phyloP scores from a whole-genome alignment of 1,139 yeast species.

The Scheffersomyces titani region DNA sequence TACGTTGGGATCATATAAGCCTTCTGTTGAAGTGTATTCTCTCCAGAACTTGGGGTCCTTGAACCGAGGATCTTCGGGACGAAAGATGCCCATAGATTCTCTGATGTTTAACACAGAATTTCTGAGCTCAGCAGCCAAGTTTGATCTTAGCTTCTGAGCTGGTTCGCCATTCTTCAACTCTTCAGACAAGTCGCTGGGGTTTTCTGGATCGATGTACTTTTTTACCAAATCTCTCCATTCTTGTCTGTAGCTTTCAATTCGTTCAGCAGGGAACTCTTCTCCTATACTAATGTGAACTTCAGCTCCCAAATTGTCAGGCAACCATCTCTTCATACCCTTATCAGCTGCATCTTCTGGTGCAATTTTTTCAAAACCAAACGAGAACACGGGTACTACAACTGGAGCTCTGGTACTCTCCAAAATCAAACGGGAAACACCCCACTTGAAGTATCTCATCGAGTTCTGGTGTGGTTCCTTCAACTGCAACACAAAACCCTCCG shows the following conservation, averaged over 20 bases:
- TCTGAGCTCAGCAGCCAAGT: slow-evolving; percentile 70
- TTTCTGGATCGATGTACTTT: slow-evolving; percentile 48
- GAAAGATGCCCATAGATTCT: slow-evolving; percentile 49
- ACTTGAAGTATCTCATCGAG: slow-evolving; percentile 91
- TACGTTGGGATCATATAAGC: slow-evolving; percentile 65
- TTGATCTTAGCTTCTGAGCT: slow-evolving; percentile 65
- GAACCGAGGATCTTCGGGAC: slow-evolving; percentile 55
- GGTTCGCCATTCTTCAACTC: slow-evolving; percentile 63
- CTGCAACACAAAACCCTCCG: slow-evolving; percentile 93
- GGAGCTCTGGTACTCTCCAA: slow-evolving; percentile 85
- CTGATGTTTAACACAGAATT: slow-evolving; percentile 63
- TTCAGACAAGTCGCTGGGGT: slow-evolving; percentile 60
- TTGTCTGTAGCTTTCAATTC: slow-evolving; percentile 59
- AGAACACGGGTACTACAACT: slow-evolving; percentile 83
- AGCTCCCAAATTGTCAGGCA: slow-evolving; percentile 69
- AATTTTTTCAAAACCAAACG: slow-evolving; percentile 83
- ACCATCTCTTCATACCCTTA: slow-evolving; percentile 51
- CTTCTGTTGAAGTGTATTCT: slow-evolving; percentile 61
- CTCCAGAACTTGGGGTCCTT: slow-evolving; percentile 74
- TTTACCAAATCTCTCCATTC: slow-evolving; percentile 69
- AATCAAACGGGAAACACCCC: slow-evolving; percentile 89
- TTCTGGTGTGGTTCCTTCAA: slow-evolving; percentile 73
- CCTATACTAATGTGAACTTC: slow-evolving; percentile 75
- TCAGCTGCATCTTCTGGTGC: slow-evolving; percentile 77
- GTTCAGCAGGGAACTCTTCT: slow-evolving; percentile 60